Base-by-base conservation (phyloP, 805 yeast species). In the Ogataea saltuana region DNA sequence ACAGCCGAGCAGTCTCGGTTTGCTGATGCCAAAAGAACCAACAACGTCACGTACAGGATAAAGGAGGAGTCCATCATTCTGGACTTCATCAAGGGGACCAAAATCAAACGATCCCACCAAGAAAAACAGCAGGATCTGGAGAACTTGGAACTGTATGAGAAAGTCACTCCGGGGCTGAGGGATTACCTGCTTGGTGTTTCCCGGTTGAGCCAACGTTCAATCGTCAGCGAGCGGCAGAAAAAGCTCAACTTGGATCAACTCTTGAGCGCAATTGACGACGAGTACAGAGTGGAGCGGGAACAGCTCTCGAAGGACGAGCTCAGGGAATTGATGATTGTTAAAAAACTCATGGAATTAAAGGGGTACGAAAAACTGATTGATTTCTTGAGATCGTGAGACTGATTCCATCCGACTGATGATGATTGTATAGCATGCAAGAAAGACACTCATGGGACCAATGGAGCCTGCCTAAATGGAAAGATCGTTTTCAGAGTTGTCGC, bases 11-110 rank as follows among this genome's bases (percentile, higher is more conserved):
- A 59, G 48, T 40, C 45, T 33, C 65, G 55, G 32, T 50, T 48
- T 18, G 47, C 26, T 10, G 10, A 37, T 4, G 50, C 49, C 19
- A 39, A 51, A 23, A 42, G 46, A 35, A 43, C 40, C 15, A 49
- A 55, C 13, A 59, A 54, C 42, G 71, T 76, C 26, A 71, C 86
- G 1, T 83, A 81, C 61, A 67, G 83, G 43, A 60, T 88, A 4
- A 85, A 88, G 1, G 93, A 85, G 49, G 72, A 73, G 32, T 81
- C 84, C 54, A 72, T 88, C 5, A 63, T 84, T 31, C 63, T 86
- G 23, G 91, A 87, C 60, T 88, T 88, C 56, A 60, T 83, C 25
- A 75, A 75, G 16, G 78, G 74, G 21, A 76, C 78, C 4, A 73
- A 73, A 28, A 58, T 61, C 16, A 66, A 63, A 46, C 58, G 60